These are phyloP conservation scores for Ramichloridium luteum DNA, from an alignment of 2,329 filamentous ascomycete genomes.

Conservation along the genomic window DNA sequence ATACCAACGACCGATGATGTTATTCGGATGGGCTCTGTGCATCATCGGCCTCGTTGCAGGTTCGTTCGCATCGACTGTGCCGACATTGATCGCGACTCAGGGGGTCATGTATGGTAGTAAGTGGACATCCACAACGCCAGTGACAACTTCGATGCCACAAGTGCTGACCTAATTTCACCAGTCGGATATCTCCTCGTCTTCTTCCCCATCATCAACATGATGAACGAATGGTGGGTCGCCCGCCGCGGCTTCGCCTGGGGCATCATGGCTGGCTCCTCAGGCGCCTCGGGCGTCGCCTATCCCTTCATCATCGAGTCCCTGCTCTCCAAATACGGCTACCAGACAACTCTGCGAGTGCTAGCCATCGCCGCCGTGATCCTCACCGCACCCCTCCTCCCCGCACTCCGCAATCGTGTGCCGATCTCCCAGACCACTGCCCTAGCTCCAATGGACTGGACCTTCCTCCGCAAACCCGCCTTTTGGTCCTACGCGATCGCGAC, in stretches of 20 bases:
- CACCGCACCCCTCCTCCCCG: conserved; percentile 24
- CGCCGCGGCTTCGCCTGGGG: conserved; percentile 19
- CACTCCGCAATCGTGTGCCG: conserved; percentile 25
- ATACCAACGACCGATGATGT: conserved; percentile 34
- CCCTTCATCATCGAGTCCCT: conserved; percentile 14
- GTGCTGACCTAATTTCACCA: too few relatives aligned
- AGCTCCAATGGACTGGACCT: conserved; percentile 21
- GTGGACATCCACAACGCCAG: too few relatives aligned
- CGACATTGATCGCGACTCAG: conserved; percentile 47
- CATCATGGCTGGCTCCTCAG: conserved; percentile 15
- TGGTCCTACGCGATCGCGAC: conserved; percentile 25
- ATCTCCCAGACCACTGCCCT: conserved; percentile 9
- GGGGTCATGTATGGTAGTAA: conserved; percentile 44
- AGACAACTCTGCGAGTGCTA: conserved; percentile 15
- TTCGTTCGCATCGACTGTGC: conserved; percentile 39
- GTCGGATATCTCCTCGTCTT: conserved; percentile 44
- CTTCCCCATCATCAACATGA: conserved; percentile 20
- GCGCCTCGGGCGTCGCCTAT: conserved; percentile 16
- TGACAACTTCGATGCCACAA: too few relatives aligned
- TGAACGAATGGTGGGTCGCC: conserved; percentile 21
- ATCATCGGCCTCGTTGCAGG: conserved; percentile 15
- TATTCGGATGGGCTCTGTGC: conserved; percentile 29
- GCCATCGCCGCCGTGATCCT: conserved; percentile 16
- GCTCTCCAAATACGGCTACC: conserved; percentile 17
- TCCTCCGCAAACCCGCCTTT: conserved; percentile 22